phyloP scores from a whole-genome alignment of 257 asterid genomes.

The Eucommia ulmoides region DNA sequence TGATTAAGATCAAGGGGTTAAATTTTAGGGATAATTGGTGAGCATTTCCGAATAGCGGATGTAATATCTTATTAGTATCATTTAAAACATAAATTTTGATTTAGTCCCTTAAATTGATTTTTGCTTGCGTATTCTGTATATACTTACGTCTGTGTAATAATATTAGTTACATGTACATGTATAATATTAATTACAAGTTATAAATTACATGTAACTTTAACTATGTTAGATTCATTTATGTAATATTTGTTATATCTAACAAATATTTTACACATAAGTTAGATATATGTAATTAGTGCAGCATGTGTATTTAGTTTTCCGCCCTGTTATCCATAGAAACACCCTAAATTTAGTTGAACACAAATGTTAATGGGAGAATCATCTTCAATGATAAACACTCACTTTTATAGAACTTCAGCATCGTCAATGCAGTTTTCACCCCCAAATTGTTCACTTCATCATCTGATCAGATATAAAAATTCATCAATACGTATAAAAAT shows the following conservation, averaged over 20 bases:
- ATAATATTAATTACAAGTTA: too few relatives aligned
- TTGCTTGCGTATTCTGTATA: too few relatives aligned
- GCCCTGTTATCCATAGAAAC: too few relatives aligned
- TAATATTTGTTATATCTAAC: neutral
- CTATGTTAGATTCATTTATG: neutral
- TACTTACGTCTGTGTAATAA: too few relatives aligned
- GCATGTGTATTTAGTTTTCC: neutral
- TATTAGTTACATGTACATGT: too few relatives aligned
- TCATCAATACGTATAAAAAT: neutral
- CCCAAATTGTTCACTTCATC: slow-evolving; percentile 49
- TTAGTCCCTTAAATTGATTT: too few relatives aligned
- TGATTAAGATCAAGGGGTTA: neutral
- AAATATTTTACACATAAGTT: too few relatives aligned
- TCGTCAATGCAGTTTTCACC: slow-evolving; percentile 59
- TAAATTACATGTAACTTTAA: neutral
- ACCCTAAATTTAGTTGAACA: too few relatives aligned
- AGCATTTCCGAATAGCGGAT: neutral
- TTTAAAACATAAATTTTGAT: too few relatives aligned
- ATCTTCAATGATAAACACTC: slow-evolving; percentile 10
- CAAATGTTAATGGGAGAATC: neutral
- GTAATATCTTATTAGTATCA: neutral
- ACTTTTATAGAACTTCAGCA: slow-evolving; percentile 82
- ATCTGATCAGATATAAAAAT: slow-evolving; percentile 25
- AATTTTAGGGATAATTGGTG: neutral
- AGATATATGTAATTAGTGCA: neutral